A percentile compares a stretch with the other conserved stretches of the same genome.
phyloP scores from a whole-genome alignment of 768 basidiomycete genomes.

The Kwoniella sp. region DNA sequence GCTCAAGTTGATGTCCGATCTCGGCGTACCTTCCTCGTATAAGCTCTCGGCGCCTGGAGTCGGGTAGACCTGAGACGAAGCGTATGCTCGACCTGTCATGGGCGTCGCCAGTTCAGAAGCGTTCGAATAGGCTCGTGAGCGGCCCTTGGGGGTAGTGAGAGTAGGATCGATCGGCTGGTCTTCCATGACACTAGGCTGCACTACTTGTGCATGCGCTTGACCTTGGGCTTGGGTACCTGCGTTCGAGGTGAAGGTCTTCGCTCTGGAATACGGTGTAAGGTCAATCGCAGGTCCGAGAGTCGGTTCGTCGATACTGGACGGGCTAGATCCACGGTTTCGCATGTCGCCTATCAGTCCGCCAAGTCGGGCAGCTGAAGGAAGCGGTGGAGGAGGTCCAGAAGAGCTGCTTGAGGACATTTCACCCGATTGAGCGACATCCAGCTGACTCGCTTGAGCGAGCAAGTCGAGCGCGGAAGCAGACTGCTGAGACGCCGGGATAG shows the following conservation, averaged over 20 bases:
- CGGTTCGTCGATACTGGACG: background rate
- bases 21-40: slow-evolving; percentile 16
- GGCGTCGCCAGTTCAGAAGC: slow-evolving; percentile 30
- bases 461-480: slow-evolving; percentile 39
- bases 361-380: slow-evolving; percentile 16
- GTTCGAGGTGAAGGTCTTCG: background rate
- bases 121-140: slow-evolving; percentile 22
- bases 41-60: slow-evolving; percentile 15
- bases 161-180: slow-evolving; percentile 39
- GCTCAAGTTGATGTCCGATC: slow-evolving; percentile 7
- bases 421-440: slow-evolving; percentile 35
- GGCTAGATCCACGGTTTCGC: slow-evolving; percentile 9
- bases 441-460: slow-evolving; percentile 42
- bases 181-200: slow-evolving; percentile 10
- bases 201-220: too few species aligned
- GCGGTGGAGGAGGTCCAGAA: slow-evolving; percentile 12
- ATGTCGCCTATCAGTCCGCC: slow-evolving; percentile 10
- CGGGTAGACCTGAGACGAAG: slow-evolving; percentile 20
- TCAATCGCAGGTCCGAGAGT: slow-evolving; percentile 36
- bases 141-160: slow-evolving; percentile 27
- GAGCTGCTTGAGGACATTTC: slow-evolving; percentile 6
- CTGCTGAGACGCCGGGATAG: slow-evolving; percentile 14
- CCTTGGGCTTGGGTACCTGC: background rate
- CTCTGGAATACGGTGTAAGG: slow-evolving; percentile 14
- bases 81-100: slow-evolving; percentile 12